These are phyloP conservation scores for Aspergillus hancockii DNA, from an alignment of 495 filamentous ascomycete genomes.

Conservation along the genomic window DNA sequence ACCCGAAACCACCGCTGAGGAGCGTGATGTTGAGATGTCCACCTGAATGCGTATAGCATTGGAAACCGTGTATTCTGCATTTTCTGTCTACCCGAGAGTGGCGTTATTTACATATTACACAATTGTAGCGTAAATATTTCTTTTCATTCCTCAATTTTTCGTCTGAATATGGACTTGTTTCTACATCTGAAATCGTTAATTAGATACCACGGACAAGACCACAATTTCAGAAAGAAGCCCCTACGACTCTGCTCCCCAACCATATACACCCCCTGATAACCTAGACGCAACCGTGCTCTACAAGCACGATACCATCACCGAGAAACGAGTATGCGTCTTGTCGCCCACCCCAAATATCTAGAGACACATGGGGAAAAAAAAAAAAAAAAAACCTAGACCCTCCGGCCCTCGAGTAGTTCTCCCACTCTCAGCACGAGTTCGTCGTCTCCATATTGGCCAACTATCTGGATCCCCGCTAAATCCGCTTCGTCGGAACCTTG, in stretches of 20 bases:
- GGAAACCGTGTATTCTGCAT: not conserved
- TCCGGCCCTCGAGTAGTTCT: slow-evolving; percentile 35
- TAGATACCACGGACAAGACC: not conserved
- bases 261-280: not conserved
- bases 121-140: not conserved
- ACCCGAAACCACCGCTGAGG: slow-evolving; percentile 14
- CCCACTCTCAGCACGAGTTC: slow-evolving; percentile 48
- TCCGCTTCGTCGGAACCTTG: slow-evolving; percentile 28
- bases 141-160: not conserved
- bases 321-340: not conserved
- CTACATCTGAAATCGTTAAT: not conserved
- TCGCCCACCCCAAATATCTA: not conserved
- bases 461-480: slow-evolving; percentile 77
- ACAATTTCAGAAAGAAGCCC: not conserved
- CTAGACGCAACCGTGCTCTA: not conserved
- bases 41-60: slow-evolving; percentile 17
- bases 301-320: not conserved
- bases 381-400: no score
- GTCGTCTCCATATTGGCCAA: slow-evolving; percentile 92
- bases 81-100: not conserved
- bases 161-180: not conserved
- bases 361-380: no score
- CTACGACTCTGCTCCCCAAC: not conserved
- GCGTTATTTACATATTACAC: not conserved
- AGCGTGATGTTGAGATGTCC: slow-evolving; percentile 48